These are phyloP conservation scores for Claviceps digitariae DNA, from an alignment of 2,329 filamentous ascomycete genomes.

Conservation along the genomic window DNA sequence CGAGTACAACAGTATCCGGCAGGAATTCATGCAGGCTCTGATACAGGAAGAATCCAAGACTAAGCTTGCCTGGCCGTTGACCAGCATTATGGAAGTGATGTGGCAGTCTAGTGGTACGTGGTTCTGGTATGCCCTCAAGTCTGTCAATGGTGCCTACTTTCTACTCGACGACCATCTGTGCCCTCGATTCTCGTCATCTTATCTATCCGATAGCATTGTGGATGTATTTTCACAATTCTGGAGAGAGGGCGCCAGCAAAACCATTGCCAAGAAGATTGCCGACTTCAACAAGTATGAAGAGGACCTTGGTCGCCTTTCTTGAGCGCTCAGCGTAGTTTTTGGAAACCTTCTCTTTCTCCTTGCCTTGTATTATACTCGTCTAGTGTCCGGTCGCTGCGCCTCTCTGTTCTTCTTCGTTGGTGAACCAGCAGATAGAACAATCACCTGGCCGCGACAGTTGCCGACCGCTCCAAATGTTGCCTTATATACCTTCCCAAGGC, in stretches of 20 bases:
- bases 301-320: not conserved
- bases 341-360: not conserved
- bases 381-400: not conserved
- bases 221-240: not conserved
- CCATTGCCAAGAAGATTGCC: not conserved
- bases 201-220: not conserved
- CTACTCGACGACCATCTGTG: not conserved
- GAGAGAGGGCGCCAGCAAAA: not conserved
- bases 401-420: not conserved
- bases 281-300: not conserved
- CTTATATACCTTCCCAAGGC: not conserved
- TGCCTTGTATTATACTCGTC: not conserved
- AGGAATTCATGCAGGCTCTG: too few relatives aligned
- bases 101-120: too few relatives aligned
- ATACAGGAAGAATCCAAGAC: too few relatives aligned
- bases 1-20: not conserved
- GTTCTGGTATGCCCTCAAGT: too few relatives aligned
- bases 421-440: not conserved
- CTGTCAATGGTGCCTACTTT: too few relatives aligned
- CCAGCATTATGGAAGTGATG: too few relatives aligned
- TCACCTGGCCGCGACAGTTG: not conserved
- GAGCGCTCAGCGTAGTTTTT: not conserved
- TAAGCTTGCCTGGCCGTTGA: too few relatives aligned
- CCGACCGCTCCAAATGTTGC: not conserved
- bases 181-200: not conserved